A percentile compares a stretch with the other conserved stretches of the same genome.
Evolutionary conservation across 2,329 filamentous ascomycete species (phyloP).

Genomic region (Exophiala phaeomuriformis): DNA sequence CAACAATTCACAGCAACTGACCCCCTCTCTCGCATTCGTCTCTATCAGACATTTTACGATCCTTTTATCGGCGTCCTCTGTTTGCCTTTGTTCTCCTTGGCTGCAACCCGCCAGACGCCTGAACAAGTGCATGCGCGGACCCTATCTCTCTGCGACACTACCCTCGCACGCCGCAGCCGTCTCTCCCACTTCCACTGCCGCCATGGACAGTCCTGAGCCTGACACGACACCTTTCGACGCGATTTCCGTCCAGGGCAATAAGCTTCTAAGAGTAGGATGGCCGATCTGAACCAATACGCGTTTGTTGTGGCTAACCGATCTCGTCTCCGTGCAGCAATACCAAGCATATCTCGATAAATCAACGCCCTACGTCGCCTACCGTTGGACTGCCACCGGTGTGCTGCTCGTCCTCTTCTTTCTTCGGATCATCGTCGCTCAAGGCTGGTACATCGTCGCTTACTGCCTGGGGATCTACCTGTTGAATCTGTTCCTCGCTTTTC

Average conservation of each 20-base stretch:
- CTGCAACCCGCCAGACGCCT: not conserved
- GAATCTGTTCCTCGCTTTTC: constrained; percentile 97
- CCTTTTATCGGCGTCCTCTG: not conserved
- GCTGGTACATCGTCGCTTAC: constrained; percentile 99
- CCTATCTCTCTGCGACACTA: constrained; percentile 13
- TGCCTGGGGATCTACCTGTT: constrained; percentile 97
- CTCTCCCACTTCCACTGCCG: constrained; percentile 15
- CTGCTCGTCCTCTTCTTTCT: constrained; percentile 75
- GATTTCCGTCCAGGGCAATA: constrained; percentile 71
- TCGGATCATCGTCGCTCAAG: constrained; percentile 84
- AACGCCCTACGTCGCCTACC: constrained; percentile 79
- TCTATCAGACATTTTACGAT: not conserved
- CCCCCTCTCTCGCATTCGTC: not conserved
- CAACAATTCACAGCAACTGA: constrained; percentile 1
- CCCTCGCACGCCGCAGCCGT: constrained; percentile 2
- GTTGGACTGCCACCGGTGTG: constrained; percentile 78
- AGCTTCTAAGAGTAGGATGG: constrained; percentile 36
- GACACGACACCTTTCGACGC: constrained; percentile 88
- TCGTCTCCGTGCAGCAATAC: constrained; percentile 58
- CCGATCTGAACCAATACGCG: not conserved
- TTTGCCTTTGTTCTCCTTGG: not conserved
- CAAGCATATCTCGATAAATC: constrained; percentile 91
- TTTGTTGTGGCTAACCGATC: not conserved
- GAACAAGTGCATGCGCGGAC: constrained; percentile 18
- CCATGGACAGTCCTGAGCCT: constrained; percentile 79